Evolutionary conservation across 352 stramenopile species (phyloP).

Genomic region (Peronosclerospora sorghi): DNA sequence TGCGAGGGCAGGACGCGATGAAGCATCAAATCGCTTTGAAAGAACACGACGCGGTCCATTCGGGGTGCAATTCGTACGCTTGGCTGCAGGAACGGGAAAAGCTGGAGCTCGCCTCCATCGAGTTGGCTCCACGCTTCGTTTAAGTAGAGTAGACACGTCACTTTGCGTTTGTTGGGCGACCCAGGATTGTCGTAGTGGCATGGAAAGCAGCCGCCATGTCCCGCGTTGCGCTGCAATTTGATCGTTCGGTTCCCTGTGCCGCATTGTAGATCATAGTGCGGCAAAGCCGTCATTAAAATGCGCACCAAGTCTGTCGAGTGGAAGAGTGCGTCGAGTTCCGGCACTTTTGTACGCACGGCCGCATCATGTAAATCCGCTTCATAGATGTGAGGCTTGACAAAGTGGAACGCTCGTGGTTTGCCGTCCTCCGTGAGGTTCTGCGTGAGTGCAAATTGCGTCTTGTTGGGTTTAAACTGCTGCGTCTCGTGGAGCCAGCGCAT

Average conservation of each 20-base stretch:
- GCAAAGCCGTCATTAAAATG: constrained; percentile 36
- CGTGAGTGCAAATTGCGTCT: constrained; percentile 69
- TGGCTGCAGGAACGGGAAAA: constrained; percentile 58
- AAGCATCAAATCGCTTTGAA: constrained; percentile 61
- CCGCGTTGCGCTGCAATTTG: constrained; percentile 73
- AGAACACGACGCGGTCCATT: constrained; percentile 66
- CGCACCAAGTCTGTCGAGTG: constrained; percentile 45
- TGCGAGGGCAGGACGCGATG: constrained; percentile 51
- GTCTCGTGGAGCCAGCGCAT: constrained; percentile 46
- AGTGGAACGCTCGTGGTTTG: constrained; percentile 33
- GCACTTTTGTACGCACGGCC: constrained; percentile 34
- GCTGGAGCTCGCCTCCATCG: constrained; percentile 64
- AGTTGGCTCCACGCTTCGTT: constrained; percentile 56
- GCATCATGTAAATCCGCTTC: constrained; percentile 74
- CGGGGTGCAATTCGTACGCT: constrained; percentile 47
- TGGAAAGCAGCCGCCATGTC: constrained; percentile 64
- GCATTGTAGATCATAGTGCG: constrained; percentile 45
- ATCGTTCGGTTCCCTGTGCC: constrained; percentile 48
- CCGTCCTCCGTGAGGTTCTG: constrained; percentile 19
- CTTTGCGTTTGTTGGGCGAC: constrained; percentile 58
- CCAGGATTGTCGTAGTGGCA: constrained; percentile 81
- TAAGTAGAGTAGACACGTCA: constrained; percentile 74
- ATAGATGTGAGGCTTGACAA: constrained; percentile 77
- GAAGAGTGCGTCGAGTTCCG: constrained; percentile 54
- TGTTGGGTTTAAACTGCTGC: constrained; percentile 60